These are phyloP conservation scores for Beauveria brongniartii DNA, from an alignment of 2,329 filamentous ascomycete species.

Conservation along the genomic window DNA sequence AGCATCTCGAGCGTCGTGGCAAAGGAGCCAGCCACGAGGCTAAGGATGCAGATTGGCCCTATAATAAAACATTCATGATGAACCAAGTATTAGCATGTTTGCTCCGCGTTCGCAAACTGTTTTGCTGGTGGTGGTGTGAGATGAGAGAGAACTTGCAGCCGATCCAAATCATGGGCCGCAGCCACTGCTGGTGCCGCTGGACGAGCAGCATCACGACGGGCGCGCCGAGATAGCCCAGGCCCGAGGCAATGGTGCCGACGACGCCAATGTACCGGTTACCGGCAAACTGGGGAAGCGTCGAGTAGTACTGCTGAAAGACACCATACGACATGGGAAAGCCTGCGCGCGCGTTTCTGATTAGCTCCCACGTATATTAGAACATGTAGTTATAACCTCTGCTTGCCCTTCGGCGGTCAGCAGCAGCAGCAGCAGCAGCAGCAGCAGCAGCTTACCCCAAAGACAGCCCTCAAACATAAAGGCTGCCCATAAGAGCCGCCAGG, in stretches of 20 bases:
- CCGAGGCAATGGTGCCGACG: conserved; percentile 20
- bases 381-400: neutral
- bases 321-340: conserved; percentile 22
- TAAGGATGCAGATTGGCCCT: conserved; percentile 27
- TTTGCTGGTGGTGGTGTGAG: neutral
- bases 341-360: conserved; percentile 4
- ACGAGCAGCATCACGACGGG: conserved; percentile 18
- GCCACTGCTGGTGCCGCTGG: conserved; percentile 11
- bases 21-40: conserved; percentile 27
- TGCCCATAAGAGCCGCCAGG: conserved; percentile 17
- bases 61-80: neutral
- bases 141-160: neutral
- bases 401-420: neutral
- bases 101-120: too few relatives aligned
- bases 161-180: conserved; percentile 13
- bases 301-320: conserved; percentile 23
- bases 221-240: conserved; percentile 20
- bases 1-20: conserved; percentile 23
- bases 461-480: conserved; percentile 19
- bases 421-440: too few relatives aligned
- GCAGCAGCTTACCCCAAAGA: conserved; percentile 16
- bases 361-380: neutral
- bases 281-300: conserved; percentile 18
- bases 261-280: conserved; percentile 17
- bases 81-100: neutral